A percentile compares a stretch with the other conserved stretches of the same genome.
Conservation (phyloP, 768 basidiomycete species). For the Boletellus ananas region DNA sequence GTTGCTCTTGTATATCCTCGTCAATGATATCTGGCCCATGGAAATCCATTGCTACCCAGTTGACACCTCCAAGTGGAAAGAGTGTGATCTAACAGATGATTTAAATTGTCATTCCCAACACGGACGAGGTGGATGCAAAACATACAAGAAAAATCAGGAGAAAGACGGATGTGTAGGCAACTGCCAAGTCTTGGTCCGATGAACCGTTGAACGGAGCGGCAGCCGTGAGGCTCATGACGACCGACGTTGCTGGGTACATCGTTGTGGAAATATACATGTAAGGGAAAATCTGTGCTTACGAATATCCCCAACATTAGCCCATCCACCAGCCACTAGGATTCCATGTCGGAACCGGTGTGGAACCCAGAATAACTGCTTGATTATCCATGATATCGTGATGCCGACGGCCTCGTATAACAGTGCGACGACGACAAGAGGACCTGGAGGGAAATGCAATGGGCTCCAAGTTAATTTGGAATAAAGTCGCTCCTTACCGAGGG, state of each 20-base stretch:
- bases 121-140: not conserved
- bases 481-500: constrained; percentile 42
- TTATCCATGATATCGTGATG: constrained; percentile 47
- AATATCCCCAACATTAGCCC: constrained; percentile 68
- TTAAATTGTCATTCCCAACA: not conserved
- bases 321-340: constrained; percentile 63
- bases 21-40: constrained; percentile 58
- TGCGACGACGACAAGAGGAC: constrained; percentile 61
- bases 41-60: constrained; percentile 58
- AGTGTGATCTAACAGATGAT: constrained; percentile 46
- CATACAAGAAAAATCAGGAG: constrained; percentile 57
- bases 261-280: not conserved
- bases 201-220: constrained; percentile 58
- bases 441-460: constrained; percentile 28
- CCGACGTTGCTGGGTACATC: constrained; percentile 52
- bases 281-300: constrained; percentile 40
- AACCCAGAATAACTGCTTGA: constrained; percentile 68
- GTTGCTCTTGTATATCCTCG: constrained; percentile 48
- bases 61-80: constrained; percentile 59
- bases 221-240: constrained; percentile 60
- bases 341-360: constrained; percentile 75
- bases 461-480: not conserved
- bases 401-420: constrained; percentile 58
- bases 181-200: constrained; percentile 54
- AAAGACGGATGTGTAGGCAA: constrained; percentile 65